phyloP scores from a whole-genome alignment of 2,329 filamentous ascomycete species.

The Tolypocladium inflatum region DNA sequence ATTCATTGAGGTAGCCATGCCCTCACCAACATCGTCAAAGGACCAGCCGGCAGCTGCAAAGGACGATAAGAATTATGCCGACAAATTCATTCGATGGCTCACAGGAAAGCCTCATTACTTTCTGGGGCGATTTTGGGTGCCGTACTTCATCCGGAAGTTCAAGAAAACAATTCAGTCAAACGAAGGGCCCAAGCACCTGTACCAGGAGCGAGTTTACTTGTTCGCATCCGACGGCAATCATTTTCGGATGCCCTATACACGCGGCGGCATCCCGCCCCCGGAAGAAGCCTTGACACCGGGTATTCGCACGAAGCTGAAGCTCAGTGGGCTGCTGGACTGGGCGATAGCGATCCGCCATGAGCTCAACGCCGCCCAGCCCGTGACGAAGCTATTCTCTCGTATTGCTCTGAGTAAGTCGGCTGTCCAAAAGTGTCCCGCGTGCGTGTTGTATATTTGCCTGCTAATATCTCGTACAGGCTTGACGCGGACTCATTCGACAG shows the following conservation, averaged over 20 bases:
- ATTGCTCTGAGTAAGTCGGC: slow-evolving; percentile 38
- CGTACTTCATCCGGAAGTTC: slow-evolving; percentile 33
- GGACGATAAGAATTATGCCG: slow-evolving; percentile 18
- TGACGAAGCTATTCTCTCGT: slow-evolving; percentile 49
- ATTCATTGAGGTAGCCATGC: slow-evolving; percentile 46
- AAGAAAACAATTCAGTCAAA: slow-evolving; percentile 28
- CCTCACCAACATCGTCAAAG: slow-evolving; percentile 24
- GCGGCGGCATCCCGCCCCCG: slow-evolving; percentile 10
- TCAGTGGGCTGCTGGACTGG: slow-evolving; percentile 39
- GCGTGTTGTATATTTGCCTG: not conserved
- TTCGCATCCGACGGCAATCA: slow-evolving; percentile 44
- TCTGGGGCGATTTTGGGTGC: slow-evolving; percentile 35
- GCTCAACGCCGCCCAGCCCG: slow-evolving; percentile 33
- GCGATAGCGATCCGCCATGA: slow-evolving; percentile 30
- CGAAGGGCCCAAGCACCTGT: slow-evolving; percentile 17
- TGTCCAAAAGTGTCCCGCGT: too few species aligned
- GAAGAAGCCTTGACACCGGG: slow-evolving; percentile 11
- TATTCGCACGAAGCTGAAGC: slow-evolving; percentile 23
- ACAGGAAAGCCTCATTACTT: slow-evolving; percentile 26
- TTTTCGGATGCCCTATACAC: slow-evolving; percentile 17
- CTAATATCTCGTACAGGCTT: slow-evolving; percentile 26
- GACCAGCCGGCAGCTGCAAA: slow-evolving; percentile 17
- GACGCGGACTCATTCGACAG: slow-evolving; percentile 37
- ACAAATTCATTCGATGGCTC: slow-evolving; percentile 21
- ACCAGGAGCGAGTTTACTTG: slow-evolving; percentile 29